Base-by-base conservation (phyloP, 2,329 filamentous ascomycete genomes). In the Penicillium sp. region DNA sequence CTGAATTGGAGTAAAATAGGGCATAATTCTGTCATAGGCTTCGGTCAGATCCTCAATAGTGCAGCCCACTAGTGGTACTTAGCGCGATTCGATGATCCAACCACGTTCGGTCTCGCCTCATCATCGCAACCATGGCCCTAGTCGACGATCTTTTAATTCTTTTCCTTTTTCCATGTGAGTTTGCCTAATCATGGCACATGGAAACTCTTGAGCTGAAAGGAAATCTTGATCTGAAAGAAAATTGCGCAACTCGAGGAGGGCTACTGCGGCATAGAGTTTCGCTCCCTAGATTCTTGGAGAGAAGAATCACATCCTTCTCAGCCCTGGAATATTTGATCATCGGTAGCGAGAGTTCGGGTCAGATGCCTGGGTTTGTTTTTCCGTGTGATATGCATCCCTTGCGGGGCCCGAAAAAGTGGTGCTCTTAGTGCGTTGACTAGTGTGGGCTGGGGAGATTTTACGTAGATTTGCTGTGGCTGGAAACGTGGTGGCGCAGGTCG, bases 71-170 rank as follows among this genome's bases (percentile, higher is more conserved):
- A 63, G 45, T 43, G 31, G 26, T 26, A 16, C 14, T 52, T 63
- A 60, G 58, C 52, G 58, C 51, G 31, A 45, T 31, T 51, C 43
- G 47, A 37, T 49, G 37, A 21, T 31, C 48, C 57, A 57, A 59
- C 57, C 59, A 22, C 21, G 57, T 63, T 63, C 57, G 57, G 37
- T 50, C 56, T 58, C 56, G 19, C 53, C 53, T 54, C 56, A 59
- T 39, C 57, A 57, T 33, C 29, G 46, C n/a, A 50, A 33, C 57
- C 51, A 37, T 58, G 22, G 19, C 47, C 44, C 51, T 50, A 24
- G 31, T 51, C 14, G 57, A 39, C 56, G 57, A 57, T 50, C 48
- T 7, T 21, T 10, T 21, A 1, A 11, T 31, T 29, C 3, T 47
- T 29, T 37, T 39, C 16, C 41, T 19, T 16, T 26, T 27, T 26